Conservation (phyloP, 2,329 filamentous ascomycete species). For the Pseudogymnoascus sp. region DNA sequence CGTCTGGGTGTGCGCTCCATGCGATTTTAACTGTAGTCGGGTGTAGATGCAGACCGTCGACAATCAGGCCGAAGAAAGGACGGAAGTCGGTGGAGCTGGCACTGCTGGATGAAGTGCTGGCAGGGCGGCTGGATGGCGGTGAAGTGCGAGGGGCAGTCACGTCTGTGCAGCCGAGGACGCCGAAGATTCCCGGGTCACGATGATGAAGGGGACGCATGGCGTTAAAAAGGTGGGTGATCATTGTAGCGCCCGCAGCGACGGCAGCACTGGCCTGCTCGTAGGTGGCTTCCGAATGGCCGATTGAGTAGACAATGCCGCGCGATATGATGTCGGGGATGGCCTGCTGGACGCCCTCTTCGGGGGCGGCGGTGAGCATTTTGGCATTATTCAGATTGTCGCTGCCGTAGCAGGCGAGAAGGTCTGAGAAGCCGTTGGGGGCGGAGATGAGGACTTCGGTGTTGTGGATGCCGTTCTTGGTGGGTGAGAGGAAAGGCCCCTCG, state of each 20-base stretch:
- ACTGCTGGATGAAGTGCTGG: neutral
- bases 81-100: conserved; percentile 28
- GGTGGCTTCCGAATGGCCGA: conserved; percentile 81
- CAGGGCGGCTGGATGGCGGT: conserved; percentile 11
- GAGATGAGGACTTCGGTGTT: conserved; percentile 63
- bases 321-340: conserved; percentile 53
- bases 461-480: conserved; percentile 81
- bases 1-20: conserved; percentile 75
- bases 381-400: conserved; percentile 51
- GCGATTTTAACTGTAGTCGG: conserved; percentile 85
- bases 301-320: conserved; percentile 65
- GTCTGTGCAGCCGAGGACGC: conserved; percentile 65
- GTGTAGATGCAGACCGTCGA: conserved; percentile 85
- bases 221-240: conserved; percentile 93
- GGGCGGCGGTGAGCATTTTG: conserved; percentile 79
- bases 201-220: conserved; percentile 88
- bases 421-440: conserved; percentile 52
- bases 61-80: conserved; percentile 83
- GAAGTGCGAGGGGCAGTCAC: conserved; percentile 28
- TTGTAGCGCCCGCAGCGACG: conserved; percentile 67
- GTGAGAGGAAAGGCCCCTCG: conserved; percentile 82
- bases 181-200: conserved; percentile 85
- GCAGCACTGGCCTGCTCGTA: conserved; percentile 73
- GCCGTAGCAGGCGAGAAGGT: conserved; percentile 68
- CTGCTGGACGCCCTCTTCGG: conserved; percentile 67